Evolutionary conservation across 371 early-diverging fungal species (phyloP).

Genomic region (Conidiobolus incongruus): DNA sequence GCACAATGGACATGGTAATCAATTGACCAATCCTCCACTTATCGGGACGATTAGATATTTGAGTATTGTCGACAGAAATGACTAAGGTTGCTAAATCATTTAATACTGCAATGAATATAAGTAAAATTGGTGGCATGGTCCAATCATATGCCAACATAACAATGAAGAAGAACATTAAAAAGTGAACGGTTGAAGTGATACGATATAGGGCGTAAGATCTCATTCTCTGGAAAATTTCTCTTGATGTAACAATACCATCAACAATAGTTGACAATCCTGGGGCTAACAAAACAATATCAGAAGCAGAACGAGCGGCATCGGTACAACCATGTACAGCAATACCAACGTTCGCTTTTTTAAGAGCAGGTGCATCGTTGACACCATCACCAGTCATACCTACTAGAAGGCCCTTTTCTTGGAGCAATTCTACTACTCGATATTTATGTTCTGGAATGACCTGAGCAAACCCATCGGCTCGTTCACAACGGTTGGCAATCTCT

Average conservation of each 20-base stretch:
- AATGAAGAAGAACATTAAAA: slow-evolving; percentile 71
- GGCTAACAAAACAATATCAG: too few species aligned
- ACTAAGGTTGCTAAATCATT: slow-evolving; percentile 74
- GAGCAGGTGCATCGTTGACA: slow-evolving; percentile 82
- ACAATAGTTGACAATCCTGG: slow-evolving; percentile 72
- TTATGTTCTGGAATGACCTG: slow-evolving; percentile 94
- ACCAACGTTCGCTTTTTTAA: too few species aligned
- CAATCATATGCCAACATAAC: slow-evolving; percentile 40
- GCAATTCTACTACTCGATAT: slow-evolving; percentile 72
- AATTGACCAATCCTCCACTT: too few species aligned
- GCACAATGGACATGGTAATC: slow-evolving; percentile 42
- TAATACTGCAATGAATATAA: slow-evolving; percentile 51
- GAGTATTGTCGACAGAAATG: slow-evolving; percentile 64
- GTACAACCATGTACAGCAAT: too few species aligned
- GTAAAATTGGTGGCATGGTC: slow-evolving; percentile 36
- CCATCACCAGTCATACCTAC: slow-evolving; percentile 85
- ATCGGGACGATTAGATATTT: slow-evolving; percentile 51
- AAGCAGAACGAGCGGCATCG: too few species aligned
- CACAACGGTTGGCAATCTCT: slow-evolving; percentile 51
- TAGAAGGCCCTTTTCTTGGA: slow-evolving; percentile 36
- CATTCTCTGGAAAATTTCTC: slow-evolving; percentile 79
- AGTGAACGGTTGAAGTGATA: slow-evolving; percentile 76
- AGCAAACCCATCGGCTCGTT: slow-evolving; percentile 87
- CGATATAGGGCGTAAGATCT: slow-evolving; percentile 70
- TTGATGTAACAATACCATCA: slow-evolving; percentile 50